Evolutionary conservation across 2,329 filamentous ascomycete species (phyloP), one percentile per base, ranked within the genome.

Genomic region (Hypoxylon sp.): DNA sequence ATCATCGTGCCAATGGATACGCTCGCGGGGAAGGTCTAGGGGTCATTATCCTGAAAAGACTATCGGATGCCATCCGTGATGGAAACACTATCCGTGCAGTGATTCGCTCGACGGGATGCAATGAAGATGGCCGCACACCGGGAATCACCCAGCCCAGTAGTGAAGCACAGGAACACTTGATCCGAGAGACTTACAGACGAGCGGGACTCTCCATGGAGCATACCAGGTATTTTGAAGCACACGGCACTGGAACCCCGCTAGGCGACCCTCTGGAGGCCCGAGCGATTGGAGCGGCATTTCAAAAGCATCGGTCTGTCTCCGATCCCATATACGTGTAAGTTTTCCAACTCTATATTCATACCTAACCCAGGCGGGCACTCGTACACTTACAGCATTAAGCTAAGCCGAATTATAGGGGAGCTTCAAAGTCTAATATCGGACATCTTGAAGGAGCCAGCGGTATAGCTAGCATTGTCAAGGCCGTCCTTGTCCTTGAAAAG

Each of bases 1-100:
- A 85, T 58, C 65, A 75, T 2, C 68, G 74, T 10, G 84, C 81
- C 0, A 77, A 83, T 64, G 86, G 86, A 0, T 88, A 87, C 67
- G 82, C 77, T 0, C 78, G 84, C 10, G 85, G 84, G 0, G 85
- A 87, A 65, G 85, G 84, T 2, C 72, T 82, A 0, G 81, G 75
- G 0, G 77, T 80, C 1, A 37, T 87, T 0, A 64, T 85, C 0
- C 65, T 87, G 0, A 87, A 87, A 73, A 76, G 69, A 8, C 58
- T 79, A 1, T 76, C 78, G 6, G 79, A 81, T 47, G 86, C 86
- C 0, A 67, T 87, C 1, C 71, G 54, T 1, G 62, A 65, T 24
- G 81, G 81, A 0, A 72, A 78, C 35, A 73, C 72, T 0, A 81
- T 84, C 29, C 73, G 77, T 11, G 79, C 79, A 10, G 71, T 84